Evolutionary conservation across 306 rosid genomes (phyloP), one percentile per base, ranked within the genome.

Genomic region (Lathyrus sativus): DNA sequence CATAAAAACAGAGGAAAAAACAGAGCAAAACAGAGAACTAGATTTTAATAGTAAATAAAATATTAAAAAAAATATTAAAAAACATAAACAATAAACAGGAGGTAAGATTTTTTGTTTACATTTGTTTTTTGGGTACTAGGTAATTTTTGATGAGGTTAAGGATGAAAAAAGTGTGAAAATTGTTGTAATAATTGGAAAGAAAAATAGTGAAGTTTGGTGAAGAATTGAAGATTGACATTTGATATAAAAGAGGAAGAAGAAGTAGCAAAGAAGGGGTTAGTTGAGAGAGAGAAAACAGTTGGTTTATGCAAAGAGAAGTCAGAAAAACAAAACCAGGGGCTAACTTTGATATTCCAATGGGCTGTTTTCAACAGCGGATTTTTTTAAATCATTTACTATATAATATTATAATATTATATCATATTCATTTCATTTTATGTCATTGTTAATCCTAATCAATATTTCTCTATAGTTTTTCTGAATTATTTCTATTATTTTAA

Each of bases 351-450:
- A 71, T 93, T 93, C 97, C 98, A 72, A 88, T 93, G 98, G 98
- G 98, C 98, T 85, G 88, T 86, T 88, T 88, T 85, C 86, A 85
- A 88, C 85, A 90, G 93, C 95, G 91, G 96, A 33, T 90, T 90
- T 84, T 58, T 56, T 17, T 50, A 46, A 46, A 22, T 53, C 13
- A 4, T 3, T 56, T 56, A 56, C 35, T 62, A 18, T 62, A 62
- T 42, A 5, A 38, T 38, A 61, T 11, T 10, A 38, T 51, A 50
- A 35, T 35, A 35, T 35, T 19, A 14, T 60, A 4, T 38, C 14
- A 61, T 61, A 60, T 17, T 37, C 17, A 61, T 61, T 13, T 61
- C 3, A 61, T 37, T 37, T 61, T 15, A 37, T 56, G 41, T 28
- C 39, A 26, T 28, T 56, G 18, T 56, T 56, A 28, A 28, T 55